Conservation (phyloP, 208 protist species). For the Acanthamoeba lenticulata region DNA sequence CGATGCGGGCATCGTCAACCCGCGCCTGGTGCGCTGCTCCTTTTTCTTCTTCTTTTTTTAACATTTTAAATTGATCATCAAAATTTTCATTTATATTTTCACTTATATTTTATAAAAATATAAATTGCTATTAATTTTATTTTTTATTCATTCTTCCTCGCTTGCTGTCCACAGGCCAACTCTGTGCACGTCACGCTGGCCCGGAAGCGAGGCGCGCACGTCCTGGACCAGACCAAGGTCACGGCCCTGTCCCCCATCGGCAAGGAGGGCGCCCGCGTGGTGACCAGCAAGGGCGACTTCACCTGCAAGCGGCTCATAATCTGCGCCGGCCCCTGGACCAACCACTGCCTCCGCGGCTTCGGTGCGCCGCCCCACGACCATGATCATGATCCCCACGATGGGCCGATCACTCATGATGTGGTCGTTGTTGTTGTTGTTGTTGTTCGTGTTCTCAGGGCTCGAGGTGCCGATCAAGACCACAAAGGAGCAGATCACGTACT, state of each 20-base stretch:
- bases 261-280: constrained; percentile 30
- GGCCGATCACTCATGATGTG: no score
- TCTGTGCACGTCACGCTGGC: constrained; percentile 51
- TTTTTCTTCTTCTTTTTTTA: neutral
- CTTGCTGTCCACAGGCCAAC: constrained; percentile 10
- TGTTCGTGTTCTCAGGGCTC: neutral
- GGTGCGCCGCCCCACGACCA: no score
- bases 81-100: no score
- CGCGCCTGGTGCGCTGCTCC: neutral
- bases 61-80: neutral
- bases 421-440: no score
- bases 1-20: constrained; percentile 60
- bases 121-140: neutral
- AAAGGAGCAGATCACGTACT: constrained; percentile 67
- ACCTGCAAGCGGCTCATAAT: constrained; percentile 47
- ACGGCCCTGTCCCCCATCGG: constrained; percentile 6
- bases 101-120: neutral
- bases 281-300: constrained; percentile 37
- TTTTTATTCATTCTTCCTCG: neutral
- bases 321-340: constrained; percentile 54
- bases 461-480: constrained; percentile 41
- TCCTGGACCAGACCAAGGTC: neutral
- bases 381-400: no score
- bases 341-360: constrained; percentile 13
- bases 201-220: neutral